These are phyloP conservation scores for Petunia hybrid DNA, from an alignment of 305 asterid species.

Conservation along the genomic window DNA sequence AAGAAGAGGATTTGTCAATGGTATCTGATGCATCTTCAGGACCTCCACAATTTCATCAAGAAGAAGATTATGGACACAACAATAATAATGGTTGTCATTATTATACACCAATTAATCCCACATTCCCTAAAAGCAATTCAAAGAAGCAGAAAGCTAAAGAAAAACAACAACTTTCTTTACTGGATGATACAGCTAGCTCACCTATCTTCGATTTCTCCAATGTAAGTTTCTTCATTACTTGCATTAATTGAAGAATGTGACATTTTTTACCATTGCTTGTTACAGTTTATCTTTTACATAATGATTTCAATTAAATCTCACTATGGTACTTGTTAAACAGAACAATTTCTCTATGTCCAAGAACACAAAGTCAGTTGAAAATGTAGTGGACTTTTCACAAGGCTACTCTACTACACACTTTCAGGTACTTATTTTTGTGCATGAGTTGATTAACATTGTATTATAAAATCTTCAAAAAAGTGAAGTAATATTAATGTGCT, in stretches of 20 bases:
- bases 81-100: constrained; percentile 36
- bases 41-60: constrained; percentile 69
- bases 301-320: not conserved
- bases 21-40: constrained; percentile 95
- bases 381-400: constrained; percentile 71
- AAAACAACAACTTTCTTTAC: constrained; percentile 50
- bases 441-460: not conserved
- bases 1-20: constrained; percentile 80
- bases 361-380: constrained; percentile 51
- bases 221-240: constrained; percentile 46
- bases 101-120: constrained; percentile 33
- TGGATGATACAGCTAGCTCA: constrained; percentile 93
- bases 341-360: constrained; percentile 41
- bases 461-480: not conserved
- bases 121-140: constrained; percentile 32
- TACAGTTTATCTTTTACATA: not conserved
- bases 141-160: constrained; percentile 47
- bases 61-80: constrained; percentile 43
- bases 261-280: not conserved
- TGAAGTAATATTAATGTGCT: not conserved
- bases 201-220: constrained; percentile 61
- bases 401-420: constrained; percentile 84
- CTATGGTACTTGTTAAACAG: constrained; percentile 41
- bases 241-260: not conserved
- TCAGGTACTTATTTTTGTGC: constrained; percentile 47